Evolutionary conservation across 164 flowering plant species (phyloP), one percentile per base, ranked within the genome.

Genomic region (Vitis rotundifolia): DNA sequence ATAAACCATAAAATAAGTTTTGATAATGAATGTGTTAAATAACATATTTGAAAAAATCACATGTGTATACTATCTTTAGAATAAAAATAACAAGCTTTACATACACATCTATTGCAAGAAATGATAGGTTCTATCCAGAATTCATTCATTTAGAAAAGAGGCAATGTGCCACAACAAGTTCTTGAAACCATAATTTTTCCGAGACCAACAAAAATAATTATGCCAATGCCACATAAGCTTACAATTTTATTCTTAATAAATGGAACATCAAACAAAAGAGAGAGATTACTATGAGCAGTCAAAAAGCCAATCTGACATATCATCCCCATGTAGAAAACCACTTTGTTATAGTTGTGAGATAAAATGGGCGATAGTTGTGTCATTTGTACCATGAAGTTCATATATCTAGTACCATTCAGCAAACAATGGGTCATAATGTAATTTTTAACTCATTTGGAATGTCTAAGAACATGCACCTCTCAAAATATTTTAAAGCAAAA

Each of bases 281-380:
- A 53, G 54, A 68, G 49, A 55, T 80, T 59, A 96, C 98, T 63
- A 76, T 89, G 48, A 92, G 83, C 15, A 79, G 37, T 62, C 89
- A 94, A 96, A 88, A 80, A 96, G 88, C 16, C 89, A 87, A 51
- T 91, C 97, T 11, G 96, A 79, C 63, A 75, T 78, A 61, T 96
- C 98, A 87, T 93, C 97, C 66, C 91, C 98, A 72, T 90, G 91
- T 29, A 96, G 83, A 49, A 91, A 68, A 67, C 97, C 94, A 84
- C 71, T 85, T 66, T 87, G 94, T 73, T 89, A 93, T 78, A 96
- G 75, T 59, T 85, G 85, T 59, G 87, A 71, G 57, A 96, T 77
- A 63, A 66, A 92, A 71, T 77, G 88, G 49, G 85, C 73, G 74
- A 69, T 80, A 63, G 88, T 82, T 48, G 83, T 79, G 75, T 89